Conservation (phyloP, 2,329 filamentous ascomycete genomes). For the Arachnomyces sp. region DNA sequence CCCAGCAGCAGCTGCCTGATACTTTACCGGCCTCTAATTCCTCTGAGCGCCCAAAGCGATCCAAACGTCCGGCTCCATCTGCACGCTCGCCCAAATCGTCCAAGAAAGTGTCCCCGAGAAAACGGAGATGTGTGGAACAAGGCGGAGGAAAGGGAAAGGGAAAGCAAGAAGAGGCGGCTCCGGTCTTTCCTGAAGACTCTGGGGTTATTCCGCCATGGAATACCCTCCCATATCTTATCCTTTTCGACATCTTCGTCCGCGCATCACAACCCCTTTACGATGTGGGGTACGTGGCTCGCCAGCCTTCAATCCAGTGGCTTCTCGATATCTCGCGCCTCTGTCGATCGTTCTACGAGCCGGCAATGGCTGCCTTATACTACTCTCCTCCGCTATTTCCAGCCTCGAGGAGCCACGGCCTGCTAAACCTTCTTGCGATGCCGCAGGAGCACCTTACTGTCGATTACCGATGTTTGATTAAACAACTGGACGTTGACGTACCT, state of each 20-base stretch:
- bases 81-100: constrained; percentile 7
- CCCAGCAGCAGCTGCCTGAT: too few relatives aligned
- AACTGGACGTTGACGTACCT: constrained; percentile 60
- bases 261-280: constrained; percentile 52
- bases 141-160: constrained; percentile 16
- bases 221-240: constrained; percentile 58
- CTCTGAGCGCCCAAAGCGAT: not conserved
- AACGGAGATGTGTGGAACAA: constrained; percentile 3
- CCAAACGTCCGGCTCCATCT: constrained; percentile 9
- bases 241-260: constrained; percentile 61
- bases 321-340: constrained; percentile 55
- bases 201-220: constrained; percentile 48
- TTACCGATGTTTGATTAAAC: constrained; percentile 63
- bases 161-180: constrained; percentile 11
- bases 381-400: constrained; percentile 55
- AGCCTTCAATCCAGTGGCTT: constrained; percentile 48
- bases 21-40: too few relatives aligned
- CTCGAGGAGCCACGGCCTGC: constrained; percentile 40
- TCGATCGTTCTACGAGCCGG: constrained; percentile 60
- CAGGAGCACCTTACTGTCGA: constrained; percentile 46
- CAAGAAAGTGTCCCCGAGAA: constrained; percentile 6
- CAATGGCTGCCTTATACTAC: constrained; percentile 62
- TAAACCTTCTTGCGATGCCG: constrained; percentile 49
- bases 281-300: constrained; percentile 18
- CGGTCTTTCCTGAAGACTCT: constrained; percentile 15